Percentiles rank a stretch among this genome's conserved stretches.
These are phyloP conservation scores for Mucor velutinosus DNA, from an alignment of 371 early-diverging fungal species.

Conservation along the genomic window DNA sequence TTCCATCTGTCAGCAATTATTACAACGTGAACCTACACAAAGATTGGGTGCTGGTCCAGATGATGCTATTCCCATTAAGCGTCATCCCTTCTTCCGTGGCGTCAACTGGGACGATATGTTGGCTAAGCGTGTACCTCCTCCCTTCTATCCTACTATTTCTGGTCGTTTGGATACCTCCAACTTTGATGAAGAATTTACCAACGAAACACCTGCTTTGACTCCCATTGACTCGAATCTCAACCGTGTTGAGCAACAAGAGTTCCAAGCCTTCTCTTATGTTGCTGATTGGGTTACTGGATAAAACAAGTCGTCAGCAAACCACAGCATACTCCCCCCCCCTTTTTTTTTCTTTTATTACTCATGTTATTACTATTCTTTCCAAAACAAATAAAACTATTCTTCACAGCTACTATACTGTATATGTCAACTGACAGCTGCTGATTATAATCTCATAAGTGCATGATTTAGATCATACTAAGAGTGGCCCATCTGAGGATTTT, in stretches of 20 bases:
- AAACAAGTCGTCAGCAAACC: background rate
- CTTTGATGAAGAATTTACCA: slow-evolving; percentile 95
- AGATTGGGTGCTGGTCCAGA: slow-evolving; percentile 83
- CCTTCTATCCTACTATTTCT: slow-evolving; percentile 84
- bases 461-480: too few relatives aligned
- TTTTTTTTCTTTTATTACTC: background rate
- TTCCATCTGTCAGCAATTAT: slow-evolving; percentile 81
- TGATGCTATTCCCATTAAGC: slow-evolving; percentile 89
- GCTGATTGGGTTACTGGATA: slow-evolving; percentile 76
- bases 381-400: background rate
- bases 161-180: slow-evolving; percentile 89
- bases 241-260: slow-evolving; percentile 87
- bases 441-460: too few relatives aligned
- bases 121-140: slow-evolving; percentile 80
- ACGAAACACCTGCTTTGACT: slow-evolving; percentile 86
- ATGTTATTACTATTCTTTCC: background rate
- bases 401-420: too few relatives aligned
- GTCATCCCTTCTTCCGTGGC: slow-evolving; percentile 93
- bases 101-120: slow-evolving; percentile 93
- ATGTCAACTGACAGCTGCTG: too few relatives aligned
- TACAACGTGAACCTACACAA: slow-evolving; percentile 86
- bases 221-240: slow-evolving; percentile 82
- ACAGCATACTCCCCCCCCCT: too few relatives aligned
- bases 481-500: too few relatives aligned
- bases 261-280: slow-evolving; percentile 88